phyloP scores from a whole-genome alignment of 306 rosid genomes.

The Citrullus amarus region DNA sequence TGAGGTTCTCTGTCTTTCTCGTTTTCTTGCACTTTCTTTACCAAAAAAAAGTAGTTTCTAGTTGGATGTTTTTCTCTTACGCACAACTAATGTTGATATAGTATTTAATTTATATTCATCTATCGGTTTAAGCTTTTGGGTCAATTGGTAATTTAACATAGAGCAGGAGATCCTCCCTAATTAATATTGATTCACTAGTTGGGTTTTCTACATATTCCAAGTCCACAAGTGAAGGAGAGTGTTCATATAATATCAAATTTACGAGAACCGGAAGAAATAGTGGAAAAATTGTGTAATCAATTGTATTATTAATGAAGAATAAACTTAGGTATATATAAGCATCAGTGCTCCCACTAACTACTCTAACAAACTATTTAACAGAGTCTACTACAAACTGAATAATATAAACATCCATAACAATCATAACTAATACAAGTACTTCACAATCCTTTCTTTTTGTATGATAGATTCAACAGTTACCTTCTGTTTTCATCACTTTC shows the following conservation, averaged over 20 bases:
- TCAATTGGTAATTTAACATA: too few species aligned
- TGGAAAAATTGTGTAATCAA: not conserved
- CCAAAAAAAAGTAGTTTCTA: not conserved
- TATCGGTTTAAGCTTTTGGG: too few species aligned
- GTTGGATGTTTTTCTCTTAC: not conserved
- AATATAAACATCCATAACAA: not conserved
- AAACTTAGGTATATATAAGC: not conserved
- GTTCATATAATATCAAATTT: too few species aligned
- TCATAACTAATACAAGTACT: not conserved
- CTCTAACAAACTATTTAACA: not conserved
- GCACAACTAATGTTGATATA: too few species aligned
- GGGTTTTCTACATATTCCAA: too few species aligned
- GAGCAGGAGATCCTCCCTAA: too few species aligned
- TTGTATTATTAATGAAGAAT: not conserved
- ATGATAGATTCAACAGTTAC: conserved; percentile 52
- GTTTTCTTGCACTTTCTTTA: not conserved
- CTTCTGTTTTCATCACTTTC: conserved; percentile 67
- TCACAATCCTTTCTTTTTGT: not conserved
- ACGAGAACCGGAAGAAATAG: not conserved
- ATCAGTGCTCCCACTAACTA: not conserved
- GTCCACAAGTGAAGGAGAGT: too few species aligned
- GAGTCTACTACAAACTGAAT: not conserved
- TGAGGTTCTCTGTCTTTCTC: conserved; percentile 34
- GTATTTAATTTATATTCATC: too few species aligned
- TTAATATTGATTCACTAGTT: too few species aligned